Conservation (phyloP, 1,284 basidiomycete species). For the Ganoderma meredithae region DNA sequence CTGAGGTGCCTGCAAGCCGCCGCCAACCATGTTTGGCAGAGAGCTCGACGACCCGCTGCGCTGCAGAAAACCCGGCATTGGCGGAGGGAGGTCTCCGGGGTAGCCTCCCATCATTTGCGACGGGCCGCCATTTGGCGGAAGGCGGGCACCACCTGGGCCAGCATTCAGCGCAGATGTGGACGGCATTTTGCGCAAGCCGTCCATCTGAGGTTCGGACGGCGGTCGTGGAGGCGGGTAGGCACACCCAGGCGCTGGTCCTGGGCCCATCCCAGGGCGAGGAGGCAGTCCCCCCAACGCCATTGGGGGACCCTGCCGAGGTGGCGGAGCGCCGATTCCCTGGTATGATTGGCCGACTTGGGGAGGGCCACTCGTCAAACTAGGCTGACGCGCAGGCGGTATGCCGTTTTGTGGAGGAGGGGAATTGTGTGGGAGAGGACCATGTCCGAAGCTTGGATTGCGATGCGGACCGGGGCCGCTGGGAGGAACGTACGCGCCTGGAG, state of each 20-base stretch:
- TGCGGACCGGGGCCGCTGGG: slow-evolving; percentile 21
- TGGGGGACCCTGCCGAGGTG: slow-evolving; percentile 13
- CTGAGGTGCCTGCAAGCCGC: slow-evolving; percentile 51
- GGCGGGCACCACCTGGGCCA: neutral
- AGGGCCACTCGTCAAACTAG: slow-evolving; percentile 18
- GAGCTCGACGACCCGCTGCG: slow-evolving; percentile 42
- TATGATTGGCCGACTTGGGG: slow-evolving; percentile 30
- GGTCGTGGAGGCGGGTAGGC: slow-evolving; percentile 40
- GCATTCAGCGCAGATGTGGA: slow-evolving; percentile 63
- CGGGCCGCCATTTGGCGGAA: slow-evolving; percentile 36
- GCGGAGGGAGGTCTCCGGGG: slow-evolving; percentile 41
- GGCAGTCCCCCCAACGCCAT: slow-evolving; percentile 11
- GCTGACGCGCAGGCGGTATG: slow-evolving; percentile 13
- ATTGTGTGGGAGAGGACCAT: slow-evolving; percentile 19
- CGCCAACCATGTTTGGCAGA: slow-evolving; percentile 44
- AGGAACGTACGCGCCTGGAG: slow-evolving; percentile 24
- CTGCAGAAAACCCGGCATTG: slow-evolving; percentile 42
- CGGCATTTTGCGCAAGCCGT: slow-evolving; percentile 60
- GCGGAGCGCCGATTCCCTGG: slow-evolving; percentile 17
- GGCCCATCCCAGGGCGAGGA: slow-evolving; percentile 27
- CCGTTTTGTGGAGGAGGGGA: slow-evolving; percentile 5
- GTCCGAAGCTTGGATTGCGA: slow-evolving; percentile 24
- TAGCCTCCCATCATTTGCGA: slow-evolving; percentile 53
- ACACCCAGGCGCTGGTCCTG: slow-evolving; percentile 18
- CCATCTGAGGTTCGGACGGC: slow-evolving; percentile 48